Percentiles rank a stretch among this genome's conserved stretches.
Conservation (phyloP, 2,329 filamentous ascomycete genomes). For the Arthrobotrys megalospora region DNA sequence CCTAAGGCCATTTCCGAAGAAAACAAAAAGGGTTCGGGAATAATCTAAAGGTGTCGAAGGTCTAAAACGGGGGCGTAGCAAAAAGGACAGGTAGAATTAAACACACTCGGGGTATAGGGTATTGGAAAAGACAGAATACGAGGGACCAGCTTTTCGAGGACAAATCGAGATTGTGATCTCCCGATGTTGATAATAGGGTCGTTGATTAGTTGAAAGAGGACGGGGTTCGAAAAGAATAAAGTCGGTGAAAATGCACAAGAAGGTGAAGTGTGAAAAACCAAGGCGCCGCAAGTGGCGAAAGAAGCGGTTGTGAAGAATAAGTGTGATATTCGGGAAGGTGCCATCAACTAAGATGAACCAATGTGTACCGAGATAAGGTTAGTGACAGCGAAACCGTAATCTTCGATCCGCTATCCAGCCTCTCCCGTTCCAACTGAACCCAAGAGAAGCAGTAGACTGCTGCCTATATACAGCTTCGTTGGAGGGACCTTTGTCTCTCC, state of each 20-base stretch:
- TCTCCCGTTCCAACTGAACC: conserved; percentile 62
- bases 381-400: conserved; percentile 54
- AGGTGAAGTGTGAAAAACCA: conserved; percentile 20
- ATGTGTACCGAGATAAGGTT: conserved; percentile 55
- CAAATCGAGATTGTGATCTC: conserved; percentile 44
- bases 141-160: conserved; percentile 44
- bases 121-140: conserved; percentile 55
- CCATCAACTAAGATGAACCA: conserved; percentile 49
- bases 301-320: conserved; percentile 48
- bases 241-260: conserved; percentile 48
- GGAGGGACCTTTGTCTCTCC: conserved; percentile 35
- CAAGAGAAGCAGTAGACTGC: conserved; percentile 60
- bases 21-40: conserved; percentile 49
- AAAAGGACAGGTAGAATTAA: conserved; percentile 54
- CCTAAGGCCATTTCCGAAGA: conserved; percentile 58
- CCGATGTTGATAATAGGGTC: conserved; percentile 29
- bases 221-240: conserved; percentile 26
- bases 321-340: conserved; percentile 51
- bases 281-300: conserved; percentile 15
- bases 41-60: conserved; percentile 56
- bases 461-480: conserved; percentile 58
- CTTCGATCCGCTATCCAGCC: conserved; percentile 59
- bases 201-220: conserved; percentile 38
- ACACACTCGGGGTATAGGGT: conserved; percentile 60
- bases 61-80: conserved; percentile 55